phyloP scores from a whole-genome alignment of 306 rosid species.

The Senna tora region DNA sequence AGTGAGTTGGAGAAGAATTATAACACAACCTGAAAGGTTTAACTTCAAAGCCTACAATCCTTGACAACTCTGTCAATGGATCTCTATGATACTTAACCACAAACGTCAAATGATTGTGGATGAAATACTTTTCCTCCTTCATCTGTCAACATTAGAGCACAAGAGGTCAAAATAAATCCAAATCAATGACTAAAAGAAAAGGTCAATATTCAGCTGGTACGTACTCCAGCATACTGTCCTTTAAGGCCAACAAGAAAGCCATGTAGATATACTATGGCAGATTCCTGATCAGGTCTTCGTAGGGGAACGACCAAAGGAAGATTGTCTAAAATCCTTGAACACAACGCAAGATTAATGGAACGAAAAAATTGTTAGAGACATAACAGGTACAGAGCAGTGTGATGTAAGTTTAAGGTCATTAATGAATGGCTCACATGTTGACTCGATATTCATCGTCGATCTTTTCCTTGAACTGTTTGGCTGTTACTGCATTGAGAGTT shows the following conservation, averaged over 20 bases:
- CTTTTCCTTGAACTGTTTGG: slow-evolving; percentile 76
- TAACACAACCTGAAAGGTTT: slow-evolving; percentile 75
- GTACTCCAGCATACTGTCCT: slow-evolving; percentile 85
- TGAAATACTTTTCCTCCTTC: slow-evolving; percentile 79
- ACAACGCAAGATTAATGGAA: slow-evolving; percentile 12
- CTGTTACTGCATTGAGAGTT: slow-evolving; percentile 61
- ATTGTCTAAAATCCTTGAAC: slow-evolving; percentile 82
- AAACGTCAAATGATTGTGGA: slow-evolving; percentile 83
- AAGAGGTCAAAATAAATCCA: slow-evolving; percentile 30
- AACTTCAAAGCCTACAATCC: slow-evolving; percentile 96
- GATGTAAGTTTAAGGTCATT: slow-evolving; percentile 14
- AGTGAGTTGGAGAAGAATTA: slow-evolving; percentile 19
- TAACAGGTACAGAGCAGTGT: neutral
- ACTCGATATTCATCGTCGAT: slow-evolving; percentile 87
- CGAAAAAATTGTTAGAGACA: neutral
- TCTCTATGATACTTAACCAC: slow-evolving; percentile 78
- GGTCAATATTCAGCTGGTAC: slow-evolving; percentile 27
- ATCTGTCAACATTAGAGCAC: slow-evolving; percentile 47
- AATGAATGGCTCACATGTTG: slow-evolving; percentile 65
- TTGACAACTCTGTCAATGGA: slow-evolving; percentile 64
- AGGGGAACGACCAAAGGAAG: slow-evolving; percentile 87
- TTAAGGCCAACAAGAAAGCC: slow-evolving; percentile 86
- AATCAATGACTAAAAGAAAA: slow-evolving; percentile 13
- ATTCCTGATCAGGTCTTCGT: slow-evolving; percentile 70
- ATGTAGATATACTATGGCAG: slow-evolving; percentile 73